Base-by-base conservation (phyloP, 257 asterid species). In the Ballota nigra region DNA sequence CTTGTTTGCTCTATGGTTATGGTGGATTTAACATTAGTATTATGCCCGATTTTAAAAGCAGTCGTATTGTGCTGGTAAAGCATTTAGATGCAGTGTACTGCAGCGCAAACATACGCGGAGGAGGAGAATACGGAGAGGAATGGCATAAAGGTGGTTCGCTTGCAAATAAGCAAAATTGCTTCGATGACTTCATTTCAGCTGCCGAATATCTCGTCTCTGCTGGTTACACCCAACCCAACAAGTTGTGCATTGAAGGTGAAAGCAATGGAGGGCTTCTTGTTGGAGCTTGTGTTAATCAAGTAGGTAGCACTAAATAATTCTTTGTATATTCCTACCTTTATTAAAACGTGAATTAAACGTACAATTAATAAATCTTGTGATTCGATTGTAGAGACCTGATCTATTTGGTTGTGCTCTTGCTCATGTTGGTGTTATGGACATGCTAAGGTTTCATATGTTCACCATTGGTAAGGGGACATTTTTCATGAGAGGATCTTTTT, bases 391-490 rank as follows among this genome's bases (percentile, higher is more conserved):
- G 99, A 89, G 96, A 78, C 99, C 99, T 71, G 97, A 91, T 87
- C 95, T 94, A 15, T 94, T 86, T 70, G 96, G 97, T 4, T 94
- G 99, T 73, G 99, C 96, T 55, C 92, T 91, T 64, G 97, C 97
- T 70, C 97, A 94, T 83, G 97, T 88, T 82, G 97, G 97, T 66
- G 99, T 94, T 19, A 91, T 89, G 97, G 97, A 94, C 82, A 91
- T 94, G 99, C 88, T 94, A 47, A 89, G 99, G 70, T 94, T 94
- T 75, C 99, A 94, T 86, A 89, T 86, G 79, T 94, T 94, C 62
- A 94, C 99, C 19, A 94, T 94, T 45, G 99, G 98, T 93, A 58
- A 80, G 86, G 49, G 47, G 20, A 68, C n/a, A n/a, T n/a, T n/a
- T n/a, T n/a, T n/a, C n/a, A n/a, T n/a, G n/a, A n/a, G n/a, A n/a